phyloP scores from a whole-genome alignment of 441 rosid species.

The Melastoma candidum region DNA sequence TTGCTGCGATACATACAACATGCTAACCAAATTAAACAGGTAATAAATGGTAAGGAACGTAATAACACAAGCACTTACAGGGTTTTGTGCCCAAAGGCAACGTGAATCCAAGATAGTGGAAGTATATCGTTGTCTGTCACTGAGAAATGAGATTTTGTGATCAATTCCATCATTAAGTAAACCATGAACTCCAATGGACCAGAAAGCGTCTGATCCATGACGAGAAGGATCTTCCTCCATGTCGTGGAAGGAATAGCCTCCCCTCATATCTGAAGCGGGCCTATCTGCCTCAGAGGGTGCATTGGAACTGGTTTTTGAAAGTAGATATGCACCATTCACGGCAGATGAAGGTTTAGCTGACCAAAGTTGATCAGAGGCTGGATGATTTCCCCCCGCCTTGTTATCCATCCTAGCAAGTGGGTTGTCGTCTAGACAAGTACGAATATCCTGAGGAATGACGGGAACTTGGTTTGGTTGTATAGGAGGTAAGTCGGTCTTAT shows the following conservation, averaged over 20 bases:
- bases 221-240: slow-evolving; percentile 29
- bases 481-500: slow-evolving; percentile 38
- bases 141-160: slow-evolving; percentile 22
- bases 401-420: slow-evolving; percentile 21
- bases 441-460: slow-evolving; percentile 23
- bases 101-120: slow-evolving; percentile 30
- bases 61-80: slow-evolving; percentile 34
- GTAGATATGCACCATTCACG: slow-evolving; percentile 29
- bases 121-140: slow-evolving; percentile 29
- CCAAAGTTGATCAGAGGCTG: slow-evolving; percentile 22
- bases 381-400: slow-evolving; percentile 18
- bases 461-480: slow-evolving; percentile 27
- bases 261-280: slow-evolving; percentile 15
- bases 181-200: slow-evolving; percentile 25
- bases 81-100: slow-evolving; percentile 34
- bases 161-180: slow-evolving; percentile 24
- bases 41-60: slow-evolving; percentile 7
- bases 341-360: slow-evolving; percentile 23
- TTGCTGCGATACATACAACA: too few species aligned
- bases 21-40: too few species aligned
- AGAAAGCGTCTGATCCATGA: slow-evolving; percentile 25
- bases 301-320: slow-evolving; percentile 33
- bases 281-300: slow-evolving; percentile 26
- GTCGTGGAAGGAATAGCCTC: slow-evolving; percentile 20
- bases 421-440: slow-evolving; percentile 23